A percentile compares a stretch with the other conserved stretches of the same genome.
Conservation (phyloP, 495 filamentous ascomycete genomes). For the Penicillium riverlandense region DNA sequence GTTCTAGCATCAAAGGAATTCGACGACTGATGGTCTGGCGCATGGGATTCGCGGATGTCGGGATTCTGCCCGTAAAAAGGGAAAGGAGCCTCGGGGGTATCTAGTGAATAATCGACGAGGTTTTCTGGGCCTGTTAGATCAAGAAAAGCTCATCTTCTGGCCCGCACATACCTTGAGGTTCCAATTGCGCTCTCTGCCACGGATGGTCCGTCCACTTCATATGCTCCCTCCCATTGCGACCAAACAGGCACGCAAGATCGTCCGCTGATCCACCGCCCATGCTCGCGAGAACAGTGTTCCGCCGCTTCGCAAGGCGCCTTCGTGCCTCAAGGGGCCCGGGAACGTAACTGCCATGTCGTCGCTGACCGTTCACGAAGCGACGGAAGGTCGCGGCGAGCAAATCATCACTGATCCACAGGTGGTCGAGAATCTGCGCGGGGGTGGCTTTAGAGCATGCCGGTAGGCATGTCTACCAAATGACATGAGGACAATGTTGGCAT, state of each 20-base stretch:
- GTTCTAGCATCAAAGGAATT: neutral
- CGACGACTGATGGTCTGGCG: neutral
- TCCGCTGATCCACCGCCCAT: slow-evolving; percentile 21
- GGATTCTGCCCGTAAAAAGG: slow-evolving; percentile 18
- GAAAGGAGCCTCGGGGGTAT: slow-evolving; percentile 5
- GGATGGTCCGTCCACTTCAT: slow-evolving; percentile 34
- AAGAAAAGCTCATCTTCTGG: neutral
- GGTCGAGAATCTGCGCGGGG: slow-evolving; percentile 21
- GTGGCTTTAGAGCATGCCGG: slow-evolving; percentile 29
- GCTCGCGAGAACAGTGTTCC: slow-evolving; percentile 41
- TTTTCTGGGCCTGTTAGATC: slow-evolving; percentile 5
- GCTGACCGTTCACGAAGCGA: slow-evolving; percentile 36
- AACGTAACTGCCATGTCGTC: slow-evolving; percentile 46
- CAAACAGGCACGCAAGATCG: slow-evolving; percentile 36
- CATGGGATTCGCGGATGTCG: slow-evolving; percentile 5
- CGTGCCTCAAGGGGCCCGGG: slow-evolving; percentile 57
- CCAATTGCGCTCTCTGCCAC: slow-evolving; percentile 18
- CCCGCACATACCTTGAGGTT: slow-evolving; percentile 17
- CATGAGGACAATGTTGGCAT: slow-evolving; percentile 21
- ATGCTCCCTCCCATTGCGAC: slow-evolving; percentile 38
- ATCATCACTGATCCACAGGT: slow-evolving; percentile 51
- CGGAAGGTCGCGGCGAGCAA: slow-evolving; percentile 41
- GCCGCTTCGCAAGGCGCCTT: slow-evolving; percentile 42
- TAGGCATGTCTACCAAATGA: slow-evolving; percentile 40
- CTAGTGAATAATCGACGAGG: slow-evolving; percentile 6